Evolutionary conservation across 2,329 filamentous ascomycete genomes (phyloP), one percentile per base, ranked within the genome.

Genomic region (Madurella fahalii): DNA sequence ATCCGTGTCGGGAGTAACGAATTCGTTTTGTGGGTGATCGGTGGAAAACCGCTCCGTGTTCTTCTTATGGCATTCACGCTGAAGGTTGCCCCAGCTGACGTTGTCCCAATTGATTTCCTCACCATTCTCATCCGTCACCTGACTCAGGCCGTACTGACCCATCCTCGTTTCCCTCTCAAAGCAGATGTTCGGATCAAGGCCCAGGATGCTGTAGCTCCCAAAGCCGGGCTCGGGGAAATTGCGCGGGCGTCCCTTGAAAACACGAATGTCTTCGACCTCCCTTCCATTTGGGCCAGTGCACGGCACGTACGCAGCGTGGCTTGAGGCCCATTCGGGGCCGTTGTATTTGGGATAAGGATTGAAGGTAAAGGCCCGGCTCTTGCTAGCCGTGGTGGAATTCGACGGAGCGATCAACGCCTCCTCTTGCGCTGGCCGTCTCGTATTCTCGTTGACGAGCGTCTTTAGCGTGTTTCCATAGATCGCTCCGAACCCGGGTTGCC

Each of bases 261-360:
- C 81, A 7, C 84, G 71, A 25, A 86, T 75, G 61, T 90, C 86
- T 57, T 84, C 78, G 8, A 81, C 69, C 46, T 75, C 75, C 54
- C 78, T 73, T 42, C 85, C 85, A 4, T 80, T 72, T 1, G 86
- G 83, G 1, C 87, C 87, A 48, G 81, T 72, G 67, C 89, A 92
- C 2, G 84, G 70, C 5, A 82, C 76, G 63, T 86, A 82, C 51
- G 77, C 68, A 15, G 84, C 86, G 46, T 78, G 75, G 59, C 79
- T 79, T 31, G 72, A 68, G 46, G 72, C 70, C 85, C 85, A 91
- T 13, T 74, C 69, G 3, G 74, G 71, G 48, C 77, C 79, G 64
- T 88, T 86, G 71, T 90, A 89, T 15, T 81, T 73, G 0, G 87
- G 87, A 59, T 90, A 91, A 0, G 88, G 88, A 54, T 85, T 78